phyloP scores from a whole-genome alignment of 768 basidiomycete genomes.

The Vishniacozyma victoriae region DNA sequence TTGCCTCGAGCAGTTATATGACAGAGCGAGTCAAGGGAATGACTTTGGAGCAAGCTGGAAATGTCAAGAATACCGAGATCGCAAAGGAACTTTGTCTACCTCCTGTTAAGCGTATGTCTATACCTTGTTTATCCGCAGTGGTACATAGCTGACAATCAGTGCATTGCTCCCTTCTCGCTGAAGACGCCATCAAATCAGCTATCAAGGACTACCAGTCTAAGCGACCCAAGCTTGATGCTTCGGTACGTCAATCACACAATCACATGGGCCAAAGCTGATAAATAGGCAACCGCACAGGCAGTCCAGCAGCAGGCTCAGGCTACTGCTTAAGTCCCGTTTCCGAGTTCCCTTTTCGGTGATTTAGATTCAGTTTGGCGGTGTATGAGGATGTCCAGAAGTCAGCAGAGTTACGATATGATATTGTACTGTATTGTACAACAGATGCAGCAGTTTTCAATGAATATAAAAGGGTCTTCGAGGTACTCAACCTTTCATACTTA shows the following conservation, averaged over 20 bases:
- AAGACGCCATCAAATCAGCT: slow-evolving; percentile 95
- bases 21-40: slow-evolving; percentile 96
- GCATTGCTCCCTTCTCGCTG: slow-evolving; percentile 70
- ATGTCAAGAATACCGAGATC: slow-evolving; percentile 98
- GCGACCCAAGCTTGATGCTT: slow-evolving; percentile 52
- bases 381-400: too few species aligned
- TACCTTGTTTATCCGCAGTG: background rate
- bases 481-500: too few species aligned
- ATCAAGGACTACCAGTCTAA: slow-evolving; percentile 93
- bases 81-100: slow-evolving; percentile 93
- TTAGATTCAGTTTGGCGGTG: too few species aligned
- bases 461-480: too few species aligned
- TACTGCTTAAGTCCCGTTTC: too few species aligned
- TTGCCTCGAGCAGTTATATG: slow-evolving; percentile 97
- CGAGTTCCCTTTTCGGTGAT: too few species aligned
- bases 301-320: too few species aligned
- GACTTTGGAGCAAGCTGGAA: slow-evolving; percentile 84
- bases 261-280: too few species aligned
- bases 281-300: too few species aligned
- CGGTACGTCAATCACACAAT: slow-evolving; percentile 45
- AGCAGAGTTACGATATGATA: too few species aligned
- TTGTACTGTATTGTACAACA: too few species aligned
- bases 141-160: slow-evolving; percentile 27
- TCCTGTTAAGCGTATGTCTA: slow-evolving; percentile 67
- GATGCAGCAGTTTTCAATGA: too few species aligned